Base-by-base conservation (phyloP, 164 flowering plant species). In the Umbilicus rupestris region DNA sequence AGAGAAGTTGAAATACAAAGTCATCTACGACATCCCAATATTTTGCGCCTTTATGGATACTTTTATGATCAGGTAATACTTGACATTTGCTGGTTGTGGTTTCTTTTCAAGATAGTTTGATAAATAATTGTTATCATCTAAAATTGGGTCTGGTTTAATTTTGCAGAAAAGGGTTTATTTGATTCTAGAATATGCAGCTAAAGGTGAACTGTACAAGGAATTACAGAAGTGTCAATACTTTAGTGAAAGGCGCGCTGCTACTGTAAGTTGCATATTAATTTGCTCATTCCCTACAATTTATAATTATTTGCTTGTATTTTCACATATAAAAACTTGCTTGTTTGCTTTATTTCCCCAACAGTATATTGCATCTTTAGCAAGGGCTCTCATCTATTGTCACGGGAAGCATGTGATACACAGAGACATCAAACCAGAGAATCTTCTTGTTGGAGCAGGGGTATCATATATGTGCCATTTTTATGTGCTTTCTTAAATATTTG, bases 381-480 rank as follows among this genome's bases (percentile, higher is more conserved):
- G 92, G 49, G 99, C 99, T 0, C 83, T 94, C 59, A 89, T 94
- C 50, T 94, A 90, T 65, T 91, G 96, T 42, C 98, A 94, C 71
- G 96, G 93, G 47, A 94, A 91, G 78, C 97, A 94, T 75, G 97
- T 94, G 5, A 94, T 94, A 30, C 98, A 94, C 75, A 78, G 98
- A 80, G 98, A 94, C 63, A 94, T 94, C 42, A 94, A 94, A 59
- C 98, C 98, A 41, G 98, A 94, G 79, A 94, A 94, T 77, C 93
- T 94, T 62, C 65, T 94, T 68, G 78, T 94, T 68, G 95, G 96
- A 64, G 85, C 85, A 28, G 87, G 89, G 97, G 98, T 92, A 47
- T 52, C 41, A 15, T 67, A 5, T 17, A n/a, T 19, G 4, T 45
- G 20, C 14, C 49, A 16, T 2, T 20, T 20, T 47, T 3, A 1